Base-by-base conservation (phyloP, 345 rosid species). In the Triadica sebifera region DNA sequence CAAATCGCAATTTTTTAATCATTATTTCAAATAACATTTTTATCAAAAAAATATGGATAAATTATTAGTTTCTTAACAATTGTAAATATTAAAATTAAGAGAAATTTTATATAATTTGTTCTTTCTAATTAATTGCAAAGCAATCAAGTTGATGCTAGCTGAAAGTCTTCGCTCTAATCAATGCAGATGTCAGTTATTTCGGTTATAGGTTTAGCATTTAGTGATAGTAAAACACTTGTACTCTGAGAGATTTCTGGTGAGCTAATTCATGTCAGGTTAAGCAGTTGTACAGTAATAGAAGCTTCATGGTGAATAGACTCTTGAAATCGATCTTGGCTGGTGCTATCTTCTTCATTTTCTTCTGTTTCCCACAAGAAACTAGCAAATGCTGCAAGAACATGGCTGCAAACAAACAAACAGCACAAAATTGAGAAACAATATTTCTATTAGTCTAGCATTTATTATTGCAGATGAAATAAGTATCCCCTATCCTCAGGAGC, bases 321-420 rank as follows among this genome's bases (percentile, higher is more conserved):
- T 63, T 73, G 81, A 55, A 55, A 25, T 59, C 75, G 75, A 70
- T 61, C 71, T 22, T 43, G 38, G 15, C 12, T 61, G 38, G 57
- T 37, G 39, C 50, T 55, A 0, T 65, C 77, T 2, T 75, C 79
- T n/a, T 69, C 78, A 15, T 82, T 86, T 63, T 84, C 87, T 17
- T 77, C 94, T 19, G 81, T 62, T 75, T 91, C 97, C 98, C 97
- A 94, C n/a, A 91, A 87, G 82, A 91, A 90, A 82, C 87, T 83
- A 46, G 94, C 97, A 80, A 90, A 89, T 34, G 94, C 93, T 16
- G 85, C 97, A 53, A 89, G 91, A 82, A 94, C 81, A 69, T 85
- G 57, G 77, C 96, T 94, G 88, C 71, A 78, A 81, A 76, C 29
- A 53, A 57, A 60, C 22, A 52, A 62, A 70, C 57, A 24, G 17